Evolutionary conservation across 495 filamentous ascomycete genomes (phyloP), one percentile per base, ranked within the genome.

Genomic region (Pyrenula massariospora): DNA sequence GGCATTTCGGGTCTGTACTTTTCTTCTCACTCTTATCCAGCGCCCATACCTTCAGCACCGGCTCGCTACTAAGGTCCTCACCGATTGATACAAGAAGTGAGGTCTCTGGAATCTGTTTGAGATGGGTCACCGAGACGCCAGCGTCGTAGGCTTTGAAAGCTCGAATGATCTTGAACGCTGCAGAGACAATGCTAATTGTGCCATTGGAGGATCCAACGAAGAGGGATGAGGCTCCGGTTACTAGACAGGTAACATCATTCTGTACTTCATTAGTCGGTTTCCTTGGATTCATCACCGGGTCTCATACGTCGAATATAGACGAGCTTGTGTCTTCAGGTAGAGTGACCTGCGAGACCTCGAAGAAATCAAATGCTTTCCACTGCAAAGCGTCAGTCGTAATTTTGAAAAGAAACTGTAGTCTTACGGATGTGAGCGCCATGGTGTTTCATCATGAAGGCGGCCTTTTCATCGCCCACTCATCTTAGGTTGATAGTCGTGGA

Each of bases 291-390:
- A 63, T 68, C 50, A 5, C 56, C 73, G 71, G 54, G 71, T 76
- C 53, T 76, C 77, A 53, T 64, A 87, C 86, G 67, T 81, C 76
- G 63, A 87, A 80, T 47, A 78, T 66, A 25, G 77, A 73, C 53
- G 82, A 74, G 69, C 76, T 81, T 57, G 80, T 77, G n/a, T 61
- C 59, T 62, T 87, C 87, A 54, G 86, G 76, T 57, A 88, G 78
- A 68, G 86, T 85, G 69, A 97, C 84, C 62, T 85, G 84, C 58
- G 84, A 82, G 67, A 95, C 89, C 69, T 96, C 91, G 77, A 98
- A 95, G 84, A 98, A 97, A 80, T 93, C 91, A 77, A 98, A 97
- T 54, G 88, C 83, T 88, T 95, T 95, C 93, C 94, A 96, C 91
- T 98, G 66, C 50, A 10, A 52, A 52, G n/a, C n/a, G n/a, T n/a